Evolutionary conservation across 306 rosid genomes (phyloP), one percentile per base, ranked within the genome.

Genomic region (Prunus kanzakura): DNA sequence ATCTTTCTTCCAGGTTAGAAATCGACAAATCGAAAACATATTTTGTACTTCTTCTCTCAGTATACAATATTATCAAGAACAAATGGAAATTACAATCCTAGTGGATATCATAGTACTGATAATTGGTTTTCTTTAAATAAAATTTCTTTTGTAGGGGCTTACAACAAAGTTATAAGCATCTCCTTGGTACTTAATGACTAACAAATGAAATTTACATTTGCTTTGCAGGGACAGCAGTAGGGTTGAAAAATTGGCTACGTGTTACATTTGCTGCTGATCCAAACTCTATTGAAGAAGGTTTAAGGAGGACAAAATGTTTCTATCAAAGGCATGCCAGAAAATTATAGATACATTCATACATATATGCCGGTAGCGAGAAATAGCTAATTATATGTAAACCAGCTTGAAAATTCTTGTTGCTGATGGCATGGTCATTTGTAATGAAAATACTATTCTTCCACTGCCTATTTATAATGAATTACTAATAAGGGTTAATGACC

Each of bases 1-100:
- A 81, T 92, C 89, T 82, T 95, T 86, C 99, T 95, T 84, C 99
- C 99, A 80, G 99, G 99, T 92, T 25, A 83, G 71, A 73, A 68
- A 4, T 74, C 19, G 49, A 16, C 15, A 16, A 13, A 61, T 18
- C 13, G 4, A 18, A 61, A 27, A 3, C 35, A 61, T 61, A 25
- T 6, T 13, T 60, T 60, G 65, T 6, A 3, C 6, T 60, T 2
- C 25, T 11, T 23, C 65, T 25, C 41, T 35, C 41, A 35, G 41
- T 35, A 35, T 7, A 38, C 43, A 35, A 6, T 35, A 35, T 35
- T 35, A 35, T 35, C 43, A 35, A 35, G 43, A 35, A 35, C 43
- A 35, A 35, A 35, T 35, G 43, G 43, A 35, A 1, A 35, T 35
- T 35, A 35, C 43, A 38, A 38, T 38, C 43, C 2, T 38, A 38